phyloP scores from a whole-genome alignment of 148 eudicot species.

The Arbutus unedo region DNA sequence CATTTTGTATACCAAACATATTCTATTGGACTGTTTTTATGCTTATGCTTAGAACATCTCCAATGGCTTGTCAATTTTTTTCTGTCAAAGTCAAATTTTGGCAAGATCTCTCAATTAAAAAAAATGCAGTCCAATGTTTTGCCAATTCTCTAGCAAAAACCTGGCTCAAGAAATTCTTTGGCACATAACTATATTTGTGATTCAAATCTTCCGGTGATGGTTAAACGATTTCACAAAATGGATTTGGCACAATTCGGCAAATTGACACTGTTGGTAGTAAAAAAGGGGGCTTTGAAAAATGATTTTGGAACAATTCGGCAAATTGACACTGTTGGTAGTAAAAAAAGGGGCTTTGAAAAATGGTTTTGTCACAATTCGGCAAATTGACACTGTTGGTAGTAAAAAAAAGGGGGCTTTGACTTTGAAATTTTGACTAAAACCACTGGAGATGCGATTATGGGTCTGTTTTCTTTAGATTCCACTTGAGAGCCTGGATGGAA shows the following conservation, averaged over 20 bases:
- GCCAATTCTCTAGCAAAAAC: not conserved
- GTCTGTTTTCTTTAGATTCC: not conserved
- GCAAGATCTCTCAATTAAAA: not conserved
- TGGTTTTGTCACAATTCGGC: not conserved
- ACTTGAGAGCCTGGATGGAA: not conserved
- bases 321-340: not conserved
- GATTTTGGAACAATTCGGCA: not conserved
- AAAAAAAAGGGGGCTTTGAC: not conserved
- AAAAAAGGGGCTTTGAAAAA: too few species aligned
- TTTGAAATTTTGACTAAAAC: not conserved
- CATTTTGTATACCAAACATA: slow-evolving; percentile 7
- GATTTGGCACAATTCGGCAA: not conserved
- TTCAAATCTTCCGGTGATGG: not conserved
- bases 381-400: not conserved
- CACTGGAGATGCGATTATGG: not conserved
- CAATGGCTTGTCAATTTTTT: not conserved
- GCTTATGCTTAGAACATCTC: not conserved
- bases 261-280: not conserved
- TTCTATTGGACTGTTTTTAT: not conserved
- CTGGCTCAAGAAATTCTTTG: not conserved
- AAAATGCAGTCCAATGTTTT: not conserved
- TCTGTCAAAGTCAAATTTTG: not conserved
- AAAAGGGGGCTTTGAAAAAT: not conserved
- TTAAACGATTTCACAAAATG: not conserved
- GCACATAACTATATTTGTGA: not conserved